phyloP scores from a whole-genome alignment of 352 stramenopile genomes.

The Nothophytophthora sp. region DNA sequence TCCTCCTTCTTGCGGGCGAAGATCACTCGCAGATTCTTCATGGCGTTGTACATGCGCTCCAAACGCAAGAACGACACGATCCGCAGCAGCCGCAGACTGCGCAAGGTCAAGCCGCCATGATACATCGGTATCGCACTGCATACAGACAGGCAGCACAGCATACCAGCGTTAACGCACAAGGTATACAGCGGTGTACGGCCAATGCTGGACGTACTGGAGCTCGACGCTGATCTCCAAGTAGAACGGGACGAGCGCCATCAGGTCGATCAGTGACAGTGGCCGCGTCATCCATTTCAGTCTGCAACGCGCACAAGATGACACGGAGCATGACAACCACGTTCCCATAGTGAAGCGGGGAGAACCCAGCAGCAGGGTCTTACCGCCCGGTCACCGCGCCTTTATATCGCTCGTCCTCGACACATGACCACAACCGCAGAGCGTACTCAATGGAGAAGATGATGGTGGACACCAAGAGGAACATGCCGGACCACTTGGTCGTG shows the following conservation, averaged over 20 bases:
- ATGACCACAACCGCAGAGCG: slow-evolving; percentile 56
- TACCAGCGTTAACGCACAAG: too few species aligned
- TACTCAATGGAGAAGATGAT: slow-evolving; percentile 70
- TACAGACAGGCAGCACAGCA: neutral
- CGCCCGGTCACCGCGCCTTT: slow-evolving; percentile 34
- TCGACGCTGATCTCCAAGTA: slow-evolving; percentile 62
- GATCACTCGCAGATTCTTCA: slow-evolving; percentile 56
- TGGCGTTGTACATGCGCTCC: slow-evolving; percentile 63
- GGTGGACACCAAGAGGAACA: slow-evolving; percentile 57
- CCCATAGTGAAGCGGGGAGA: neutral
- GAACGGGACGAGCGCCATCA: slow-evolving; percentile 55
- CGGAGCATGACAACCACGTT: neutral
- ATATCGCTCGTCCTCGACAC: slow-evolving; percentile 57
- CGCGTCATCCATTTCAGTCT: slow-evolving; percentile 61
- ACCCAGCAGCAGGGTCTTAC: slow-evolving; percentile 12
- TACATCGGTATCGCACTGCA: slow-evolving; percentile 24
- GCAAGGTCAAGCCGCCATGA: slow-evolving; percentile 44
- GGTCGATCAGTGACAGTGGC: slow-evolving; percentile 60
- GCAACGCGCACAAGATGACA: neutral
- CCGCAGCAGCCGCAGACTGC: slow-evolving; percentile 55
- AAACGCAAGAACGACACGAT: slow-evolving; percentile 61
- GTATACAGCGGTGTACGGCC: too few species aligned
- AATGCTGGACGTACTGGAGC: slow-evolving; percentile 29
- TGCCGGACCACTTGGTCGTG: slow-evolving; percentile 35
- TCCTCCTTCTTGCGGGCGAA: slow-evolving; percentile 66